These are phyloP conservation scores for Tilletia caries DNA, from an alignment of 1,284 basidiomycete genomes.

Conservation along the genomic window DNA sequence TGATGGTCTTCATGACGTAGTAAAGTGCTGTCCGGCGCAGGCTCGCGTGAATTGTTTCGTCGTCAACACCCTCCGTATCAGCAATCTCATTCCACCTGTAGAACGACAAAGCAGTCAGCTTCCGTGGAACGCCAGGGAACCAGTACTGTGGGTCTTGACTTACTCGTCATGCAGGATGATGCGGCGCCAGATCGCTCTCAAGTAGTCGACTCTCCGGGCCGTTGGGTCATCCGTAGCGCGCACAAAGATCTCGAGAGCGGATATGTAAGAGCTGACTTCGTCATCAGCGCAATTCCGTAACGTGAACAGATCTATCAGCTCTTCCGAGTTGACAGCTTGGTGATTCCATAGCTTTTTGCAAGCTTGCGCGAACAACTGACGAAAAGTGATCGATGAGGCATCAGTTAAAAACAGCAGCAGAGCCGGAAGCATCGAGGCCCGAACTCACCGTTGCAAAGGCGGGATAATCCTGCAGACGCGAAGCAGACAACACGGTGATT, in stretches of 20 bases:
- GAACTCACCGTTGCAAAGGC: conserved; percentile 22
- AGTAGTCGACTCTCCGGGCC: not conserved
- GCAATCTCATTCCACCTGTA: not conserved
- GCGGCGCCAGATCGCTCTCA: conserved; percentile 75
- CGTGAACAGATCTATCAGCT: conserved; percentile 59
- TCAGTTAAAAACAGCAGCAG: not conserved
- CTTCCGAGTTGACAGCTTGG: conserved; percentile 56
- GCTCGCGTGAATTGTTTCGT: not conserved
- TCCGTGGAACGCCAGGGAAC: not conserved
- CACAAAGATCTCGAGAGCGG: conserved; percentile 57
- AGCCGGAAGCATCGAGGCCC: too few species aligned
- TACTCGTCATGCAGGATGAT: conserved; percentile 77
- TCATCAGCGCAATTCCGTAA: conserved; percentile 57
- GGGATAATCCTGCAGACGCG: conserved; percentile 25
- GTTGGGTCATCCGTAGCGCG: conserved; percentile 52
- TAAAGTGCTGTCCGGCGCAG: conserved; percentile 3
- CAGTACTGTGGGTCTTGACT: not conserved
- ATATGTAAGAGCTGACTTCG: conserved; percentile 54
- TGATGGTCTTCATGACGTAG: conserved; percentile 2
- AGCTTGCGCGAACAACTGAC: conserved; percentile 35
- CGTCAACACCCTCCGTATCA: conserved; percentile 8
- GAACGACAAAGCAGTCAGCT: not conserved
- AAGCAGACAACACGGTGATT: not conserved
- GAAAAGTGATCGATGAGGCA: not conserved
- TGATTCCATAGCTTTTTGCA: conserved; percentile 51